Base-by-base conservation (phyloP, 1,139 yeast species). In the Lodderomyces beijingensis region DNA sequence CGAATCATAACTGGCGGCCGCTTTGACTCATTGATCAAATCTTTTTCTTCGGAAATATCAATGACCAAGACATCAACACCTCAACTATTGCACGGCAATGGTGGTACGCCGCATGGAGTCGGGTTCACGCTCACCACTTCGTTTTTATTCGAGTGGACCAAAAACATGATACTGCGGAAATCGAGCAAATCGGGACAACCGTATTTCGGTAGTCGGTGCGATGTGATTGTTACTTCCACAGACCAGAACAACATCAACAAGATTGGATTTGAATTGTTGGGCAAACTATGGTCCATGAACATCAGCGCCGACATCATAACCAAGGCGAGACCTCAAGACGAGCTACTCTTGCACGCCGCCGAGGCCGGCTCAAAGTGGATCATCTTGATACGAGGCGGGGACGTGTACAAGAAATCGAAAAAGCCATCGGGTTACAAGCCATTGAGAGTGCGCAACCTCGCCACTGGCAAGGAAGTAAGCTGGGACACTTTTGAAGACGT, bases 1-100 rank as follows among this genome's bases (percentile, higher is more conserved):
- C 54, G 89, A 27, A 59, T 86, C 27, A 93, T 93, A 9, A 91
- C 94, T 1, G 98, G 98, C 29, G 98, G 98, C 1, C 64, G 98
- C 32, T 91, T 87, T 49, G 97, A 91, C 49, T 61, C 67, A 15
- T 64, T 89, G 42, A 73, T 88, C 14, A 63, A 74, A 2, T 70
- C 79, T 12, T 70, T 86, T 40, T 73, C 87, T 0, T 28, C 20
- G 14, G 27, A 74, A n/a, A 55, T 29, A 53, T 53, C 17, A 40
- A 47, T 4, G 25, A 45, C 53, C 1, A 55, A 55, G 15, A 19
- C 22, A 9, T 19, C 22, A n/a, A 19, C 8, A 19, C 22, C 22
- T 9, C 22, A 9, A n/a, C n/a, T n/a, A n/a, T n/a, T n/a, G n/a
- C 8, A n/a, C 22, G 8, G 8, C n/a, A 19, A 19, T 19, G n/a